These are phyloP conservation scores for Pseudozyma thailandica DNA, from an alignment of 1,284 basidiomycete genomes.

Conservation along the genomic window DNA sequence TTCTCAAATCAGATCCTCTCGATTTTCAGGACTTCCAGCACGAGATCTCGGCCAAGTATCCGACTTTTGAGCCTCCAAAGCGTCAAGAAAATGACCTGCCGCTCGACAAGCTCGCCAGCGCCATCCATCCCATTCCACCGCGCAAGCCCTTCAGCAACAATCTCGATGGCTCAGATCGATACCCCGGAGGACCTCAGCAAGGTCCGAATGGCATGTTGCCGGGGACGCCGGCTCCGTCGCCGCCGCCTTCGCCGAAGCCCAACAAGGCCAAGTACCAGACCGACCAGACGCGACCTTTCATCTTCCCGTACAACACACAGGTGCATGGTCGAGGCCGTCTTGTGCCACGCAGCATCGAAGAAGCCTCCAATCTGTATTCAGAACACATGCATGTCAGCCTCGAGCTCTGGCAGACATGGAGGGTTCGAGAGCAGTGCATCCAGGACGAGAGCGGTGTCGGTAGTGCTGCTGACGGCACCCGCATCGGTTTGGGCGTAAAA, in stretches of 20 bases:
- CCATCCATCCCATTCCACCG: slow-evolving; percentile 55
- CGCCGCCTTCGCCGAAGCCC: slow-evolving; percentile 84
- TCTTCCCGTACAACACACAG: slow-evolving; percentile 83
- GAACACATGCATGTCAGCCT: slow-evolving; percentile 90
- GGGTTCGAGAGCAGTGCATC: slow-evolving; percentile 92
- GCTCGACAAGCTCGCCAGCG: slow-evolving; percentile 64
- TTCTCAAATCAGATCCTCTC: slow-evolving; percentile 58
- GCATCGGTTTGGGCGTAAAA: slow-evolving; percentile 49
- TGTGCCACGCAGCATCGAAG: slow-evolving; percentile 93
- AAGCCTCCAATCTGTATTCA: slow-evolving; percentile 89
- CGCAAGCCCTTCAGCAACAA: slow-evolving; percentile 57
- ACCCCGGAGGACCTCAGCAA: slow-evolving; percentile 77
- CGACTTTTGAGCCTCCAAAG: slow-evolving; percentile 70
- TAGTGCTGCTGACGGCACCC: slow-evolving; percentile 71
- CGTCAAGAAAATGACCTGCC: slow-evolving; percentile 66
- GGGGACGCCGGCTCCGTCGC: slow-evolving; percentile 81
- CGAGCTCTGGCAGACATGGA: slow-evolving; percentile 92
- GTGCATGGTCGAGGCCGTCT: slow-evolving; percentile 70
- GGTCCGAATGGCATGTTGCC: slow-evolving; percentile 40
- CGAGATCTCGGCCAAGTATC: slow-evolving; percentile 65
- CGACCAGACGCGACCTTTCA: slow-evolving; percentile 90
- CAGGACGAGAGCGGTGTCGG: slow-evolving; percentile 90
- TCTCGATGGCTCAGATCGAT: slow-evolving; percentile 86
- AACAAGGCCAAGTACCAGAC: slow-evolving; percentile 99
- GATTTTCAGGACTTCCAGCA: slow-evolving; percentile 62